A percentile compares a stretch with the other conserved stretches of the same genome.
These are phyloP conservation scores for Millerozyma miso DNA, from an alignment of 805 yeast species.

Conservation along the genomic window DNA sequence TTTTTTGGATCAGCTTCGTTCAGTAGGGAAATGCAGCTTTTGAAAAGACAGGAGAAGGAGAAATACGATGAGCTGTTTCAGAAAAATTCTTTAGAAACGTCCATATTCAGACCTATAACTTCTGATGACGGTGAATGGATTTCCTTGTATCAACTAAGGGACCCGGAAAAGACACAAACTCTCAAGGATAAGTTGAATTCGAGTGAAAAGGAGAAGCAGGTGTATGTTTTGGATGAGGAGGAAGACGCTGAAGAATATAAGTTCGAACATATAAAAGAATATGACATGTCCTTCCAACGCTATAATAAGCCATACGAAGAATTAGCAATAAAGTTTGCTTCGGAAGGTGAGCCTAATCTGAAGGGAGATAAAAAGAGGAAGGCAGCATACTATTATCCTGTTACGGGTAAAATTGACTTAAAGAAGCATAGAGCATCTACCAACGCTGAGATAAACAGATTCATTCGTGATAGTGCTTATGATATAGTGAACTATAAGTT, in stretches of 20 bases:
- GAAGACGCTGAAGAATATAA: slow-evolving; percentile 40
- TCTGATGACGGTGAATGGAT: slow-evolving; percentile 76
- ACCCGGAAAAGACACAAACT: slow-evolving; percentile 18
- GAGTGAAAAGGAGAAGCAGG: slow-evolving; percentile 42
- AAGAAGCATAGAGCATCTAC: slow-evolving; percentile 78
- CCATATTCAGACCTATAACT: slow-evolving; percentile 71
- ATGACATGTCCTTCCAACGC: slow-evolving; percentile 60
- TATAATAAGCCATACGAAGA: slow-evolving; percentile 54
- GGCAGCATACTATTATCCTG: slow-evolving; percentile 72
- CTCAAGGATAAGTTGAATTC: slow-evolving; percentile 29
- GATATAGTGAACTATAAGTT: slow-evolving; percentile 60
- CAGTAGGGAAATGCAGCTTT: slow-evolving; percentile 29
- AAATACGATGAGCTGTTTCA: slow-evolving; percentile 28
- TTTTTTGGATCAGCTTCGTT: slow-evolving; percentile 56
- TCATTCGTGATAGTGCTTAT: slow-evolving; percentile 51
- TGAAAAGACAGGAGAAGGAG: slow-evolving; percentile 24
- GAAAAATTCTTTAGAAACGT: slow-evolving; percentile 42
- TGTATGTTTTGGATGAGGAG: slow-evolving; percentile 42
- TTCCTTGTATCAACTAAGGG: slow-evolving; percentile 39
- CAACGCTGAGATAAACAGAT: slow-evolving; percentile 48
- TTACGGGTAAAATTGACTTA: slow-evolving; percentile 71
- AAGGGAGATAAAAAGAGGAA: slow-evolving; percentile 42
- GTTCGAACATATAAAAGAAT: slow-evolving; percentile 69
- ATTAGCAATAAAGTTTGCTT: slow-evolving; percentile 56
- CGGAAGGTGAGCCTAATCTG: slow-evolving; percentile 18